Conservation (phyloP, 805 yeast genomes). For the Torulaspora delbrueckii region DNA sequence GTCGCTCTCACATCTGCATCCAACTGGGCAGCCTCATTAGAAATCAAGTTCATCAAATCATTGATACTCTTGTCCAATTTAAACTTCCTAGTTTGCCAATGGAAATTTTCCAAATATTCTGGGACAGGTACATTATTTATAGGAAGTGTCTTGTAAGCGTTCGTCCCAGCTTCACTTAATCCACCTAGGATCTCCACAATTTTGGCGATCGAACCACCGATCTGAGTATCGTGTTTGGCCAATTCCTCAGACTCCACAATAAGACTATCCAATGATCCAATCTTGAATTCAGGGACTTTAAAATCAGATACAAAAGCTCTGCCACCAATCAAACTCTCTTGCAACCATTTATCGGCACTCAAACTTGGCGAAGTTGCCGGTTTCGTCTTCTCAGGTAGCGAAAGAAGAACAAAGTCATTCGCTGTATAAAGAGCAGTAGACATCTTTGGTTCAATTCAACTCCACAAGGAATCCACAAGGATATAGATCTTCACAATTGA, state of each 20-base stretch:
- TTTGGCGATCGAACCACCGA: constrained; percentile 64
- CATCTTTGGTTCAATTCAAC: constrained; percentile 11
- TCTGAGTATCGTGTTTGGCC: constrained; percentile 72
- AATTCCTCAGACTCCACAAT: constrained; percentile 90
- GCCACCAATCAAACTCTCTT: constrained; percentile 52
- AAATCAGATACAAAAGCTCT: constrained; percentile 53
- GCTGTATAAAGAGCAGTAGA: constrained; percentile 32
- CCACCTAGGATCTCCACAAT: constrained; percentile 65
- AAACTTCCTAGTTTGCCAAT: constrained; percentile 86
- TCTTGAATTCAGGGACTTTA: constrained; percentile 77
- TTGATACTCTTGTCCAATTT: constrained; percentile 78
- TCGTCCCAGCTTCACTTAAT: constrained; percentile 41
- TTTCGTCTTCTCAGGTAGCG: constrained; percentile 49
- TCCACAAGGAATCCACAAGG: not conserved
- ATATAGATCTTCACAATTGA: constrained; percentile 12
- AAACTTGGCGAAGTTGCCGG: constrained; percentile 45
- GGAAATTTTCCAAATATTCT: constrained; percentile 66
- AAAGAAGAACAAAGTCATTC: constrained; percentile 44
- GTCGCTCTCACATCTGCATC: constrained; percentile 80
- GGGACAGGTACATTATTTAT: constrained; percentile 47
- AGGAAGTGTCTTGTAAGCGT: constrained; percentile 48
- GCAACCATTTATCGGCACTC: constrained; percentile 48
- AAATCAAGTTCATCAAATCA: constrained; percentile 62
- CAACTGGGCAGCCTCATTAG: constrained; percentile 73
- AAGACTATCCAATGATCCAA: constrained; percentile 89